Base-by-base conservation (phyloP, 176 grass and related monocot genomes). In the Aegilops longissima region DNA sequence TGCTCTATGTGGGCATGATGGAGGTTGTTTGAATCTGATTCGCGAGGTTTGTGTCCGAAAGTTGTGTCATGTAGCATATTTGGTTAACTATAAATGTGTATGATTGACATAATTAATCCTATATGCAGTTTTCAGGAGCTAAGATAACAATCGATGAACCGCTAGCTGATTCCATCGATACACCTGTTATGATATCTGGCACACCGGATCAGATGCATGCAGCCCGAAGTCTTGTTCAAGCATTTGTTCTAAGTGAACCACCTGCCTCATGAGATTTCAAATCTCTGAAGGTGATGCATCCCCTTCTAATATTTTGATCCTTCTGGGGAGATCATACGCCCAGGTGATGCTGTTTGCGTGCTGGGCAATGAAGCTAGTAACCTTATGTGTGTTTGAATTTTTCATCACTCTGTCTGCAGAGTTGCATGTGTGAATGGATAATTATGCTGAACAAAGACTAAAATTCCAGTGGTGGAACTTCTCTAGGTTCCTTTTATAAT, bases 141-240 rank as follows among this genome's bases (percentile, higher is more conserved):
- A 99, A 96, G 78, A 91, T 99, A 90, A 94, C 87, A 17, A 82
- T 96, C 6, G 78, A 89, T 76, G 94, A 99, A 79, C 90, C 92
- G 52, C 81, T 93, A 73, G 83, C 87, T 20, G 92, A 99, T 81
- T 84, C 89, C 18, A 76, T 85, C 27, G 97, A 99, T 87, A 93
- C 87, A 21, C 9, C 86, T 71, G 83, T 99, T 82, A 77, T 90
- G 29, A 86, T 96, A 91, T 93, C 90, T 66, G 94, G 97, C 59
- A 82, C 88, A 44, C 97, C 90, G 42, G 97, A 99, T 63, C 92
- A 96, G 67, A 94, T 95, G 84, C 91, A 96, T 85, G 92, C 92
- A 82, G 97, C 97, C 31, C 90, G 84, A 82, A 99, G 94, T 85
- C 97, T 96, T 90, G 83, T 99, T 80, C 86, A 99, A 92, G 94